phyloP scores from a whole-genome alignment of 768 basidiomycete species.

The Dentipellis fragilis region DNA sequence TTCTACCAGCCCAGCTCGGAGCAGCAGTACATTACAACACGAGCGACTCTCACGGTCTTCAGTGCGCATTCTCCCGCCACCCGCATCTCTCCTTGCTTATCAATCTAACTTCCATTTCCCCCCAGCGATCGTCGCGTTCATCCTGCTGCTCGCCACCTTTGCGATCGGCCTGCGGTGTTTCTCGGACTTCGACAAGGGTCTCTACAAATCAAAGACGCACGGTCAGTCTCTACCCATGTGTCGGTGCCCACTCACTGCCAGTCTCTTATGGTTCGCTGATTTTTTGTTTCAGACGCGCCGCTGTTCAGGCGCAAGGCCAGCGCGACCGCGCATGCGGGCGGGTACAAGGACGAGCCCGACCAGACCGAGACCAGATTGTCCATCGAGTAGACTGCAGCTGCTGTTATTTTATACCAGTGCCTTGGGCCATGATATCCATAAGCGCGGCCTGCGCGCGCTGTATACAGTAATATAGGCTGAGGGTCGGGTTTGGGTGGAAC shows the following conservation, averaged over 20 bases:
- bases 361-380: constrained; percentile 59
- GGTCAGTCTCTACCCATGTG: constrained; percentile 41
- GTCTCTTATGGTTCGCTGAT: constrained; percentile 2
- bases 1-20: constrained; percentile 59
- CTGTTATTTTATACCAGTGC: background rate
- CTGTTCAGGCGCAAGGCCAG: constrained; percentile 4
- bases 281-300: constrained; percentile 5
- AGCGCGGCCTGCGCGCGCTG: too few relatives aligned
- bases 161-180: constrained; percentile 71
- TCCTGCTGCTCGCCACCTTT: constrained; percentile 68
- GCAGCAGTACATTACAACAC: constrained; percentile 54
- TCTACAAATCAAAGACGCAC: constrained; percentile 60
- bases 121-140: constrained; percentile 64
- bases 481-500: background rate
- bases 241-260: constrained; percentile 2
- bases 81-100: background rate
- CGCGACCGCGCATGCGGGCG: constrained; percentile 21
- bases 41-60: constrained; percentile 73
- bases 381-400: constrained; percentile 48
- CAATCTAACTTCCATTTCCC: background rate
- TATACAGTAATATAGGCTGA: background rate
- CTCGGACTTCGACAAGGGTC: constrained; percentile 74
- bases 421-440: too few relatives aligned
- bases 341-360: constrained; percentile 34
- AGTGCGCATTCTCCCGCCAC: constrained; percentile 35